Conservation (phyloP, 345 rosid species). For the Microcos paniculata region DNA sequence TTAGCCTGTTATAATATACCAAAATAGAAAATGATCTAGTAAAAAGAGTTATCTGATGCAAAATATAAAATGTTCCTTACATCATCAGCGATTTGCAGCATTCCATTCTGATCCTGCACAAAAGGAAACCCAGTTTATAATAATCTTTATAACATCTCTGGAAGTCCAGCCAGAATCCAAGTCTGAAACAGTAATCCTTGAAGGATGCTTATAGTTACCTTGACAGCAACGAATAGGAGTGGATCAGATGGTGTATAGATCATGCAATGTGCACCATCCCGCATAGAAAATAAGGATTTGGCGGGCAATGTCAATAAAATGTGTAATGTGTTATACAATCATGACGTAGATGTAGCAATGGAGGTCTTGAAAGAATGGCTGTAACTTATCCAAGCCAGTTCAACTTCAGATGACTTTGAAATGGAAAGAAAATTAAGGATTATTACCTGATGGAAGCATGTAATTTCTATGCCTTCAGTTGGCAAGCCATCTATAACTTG, state of each 20-base stretch:
- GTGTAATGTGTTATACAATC: not conserved
- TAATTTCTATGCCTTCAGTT: slow-evolving; percentile 84
- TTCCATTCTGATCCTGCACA: slow-evolving; percentile 76
- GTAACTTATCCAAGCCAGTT: not conserved
- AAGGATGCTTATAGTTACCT: slow-evolving; percentile 40
- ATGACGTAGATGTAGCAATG: too few relatives aligned
- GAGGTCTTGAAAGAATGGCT: not conserved
- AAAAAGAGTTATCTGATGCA: not conserved
- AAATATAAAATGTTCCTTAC: slow-evolving; percentile 45
- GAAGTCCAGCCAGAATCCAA: not conserved
- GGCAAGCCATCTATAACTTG: slow-evolving; percentile 87
- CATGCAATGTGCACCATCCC: slow-evolving; percentile 97
- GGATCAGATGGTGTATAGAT: slow-evolving; percentile 84
- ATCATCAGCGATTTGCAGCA: slow-evolving; percentile 85
- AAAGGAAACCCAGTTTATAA: slow-evolving; percentile 13
- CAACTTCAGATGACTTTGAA: not conserved
- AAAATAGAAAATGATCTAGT: not conserved
- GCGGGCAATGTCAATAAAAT: not conserved
- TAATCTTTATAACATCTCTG: too few relatives aligned
- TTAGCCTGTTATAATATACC: not conserved
- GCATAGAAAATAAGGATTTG: slow-evolving; percentile 21
- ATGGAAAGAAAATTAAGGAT: not conserved
- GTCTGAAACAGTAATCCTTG: not conserved
- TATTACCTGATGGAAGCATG: slow-evolving; percentile 83
- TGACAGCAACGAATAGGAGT: slow-evolving; percentile 82